These are phyloP conservation scores for Rugosomyces carneus DNA, from an alignment of 1,284 basidiomycete species.

Conservation along the genomic window DNA sequence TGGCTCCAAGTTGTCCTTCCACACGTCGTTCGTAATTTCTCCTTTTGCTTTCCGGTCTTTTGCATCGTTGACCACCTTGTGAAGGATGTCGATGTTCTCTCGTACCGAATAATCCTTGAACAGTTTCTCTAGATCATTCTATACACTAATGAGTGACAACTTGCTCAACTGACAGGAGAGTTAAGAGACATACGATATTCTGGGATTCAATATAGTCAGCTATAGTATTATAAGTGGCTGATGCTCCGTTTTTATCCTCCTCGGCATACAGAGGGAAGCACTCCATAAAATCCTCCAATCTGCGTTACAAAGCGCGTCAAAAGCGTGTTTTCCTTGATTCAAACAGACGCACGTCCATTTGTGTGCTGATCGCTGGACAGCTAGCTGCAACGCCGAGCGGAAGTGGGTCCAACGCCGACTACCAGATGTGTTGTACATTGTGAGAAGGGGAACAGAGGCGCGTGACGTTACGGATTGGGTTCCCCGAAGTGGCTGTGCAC, in stretches of 20 bases:
- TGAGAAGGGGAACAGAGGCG: background rate
- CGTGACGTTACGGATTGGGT: no score
- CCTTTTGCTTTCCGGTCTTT: conserved; percentile 53
- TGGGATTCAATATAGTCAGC: conserved; percentile 63
- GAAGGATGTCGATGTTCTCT: conserved; percentile 62
- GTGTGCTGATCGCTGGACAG: conserved; percentile 67
- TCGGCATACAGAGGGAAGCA: conserved; percentile 72
- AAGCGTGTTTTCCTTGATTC: background rate
- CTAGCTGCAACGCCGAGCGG: conserved; percentile 66
- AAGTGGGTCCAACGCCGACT: conserved; percentile 74
- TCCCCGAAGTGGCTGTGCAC: conserved; percentile 12
- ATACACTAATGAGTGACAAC: conserved; percentile 16
- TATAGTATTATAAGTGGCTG: conserved; percentile 59
- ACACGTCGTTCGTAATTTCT: conserved; percentile 46
- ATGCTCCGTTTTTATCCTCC: conserved; percentile 64
- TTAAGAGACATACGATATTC: conserved; percentile 42
- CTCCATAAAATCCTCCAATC: conserved; percentile 71
- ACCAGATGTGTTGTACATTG: conserved; percentile 42
- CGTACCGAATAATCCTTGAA: conserved; percentile 60
- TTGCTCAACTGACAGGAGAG: background rate
- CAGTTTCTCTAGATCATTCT: conserved; percentile 50
- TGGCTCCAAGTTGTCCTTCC: conserved; percentile 57
- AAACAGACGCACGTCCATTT: conserved; percentile 67
- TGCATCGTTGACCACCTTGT: conserved; percentile 62
- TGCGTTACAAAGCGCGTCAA: conserved; percentile 21